phyloP scores from a whole-genome alignment of 768 basidiomycete genomes.

The Amanita exitialis region DNA sequence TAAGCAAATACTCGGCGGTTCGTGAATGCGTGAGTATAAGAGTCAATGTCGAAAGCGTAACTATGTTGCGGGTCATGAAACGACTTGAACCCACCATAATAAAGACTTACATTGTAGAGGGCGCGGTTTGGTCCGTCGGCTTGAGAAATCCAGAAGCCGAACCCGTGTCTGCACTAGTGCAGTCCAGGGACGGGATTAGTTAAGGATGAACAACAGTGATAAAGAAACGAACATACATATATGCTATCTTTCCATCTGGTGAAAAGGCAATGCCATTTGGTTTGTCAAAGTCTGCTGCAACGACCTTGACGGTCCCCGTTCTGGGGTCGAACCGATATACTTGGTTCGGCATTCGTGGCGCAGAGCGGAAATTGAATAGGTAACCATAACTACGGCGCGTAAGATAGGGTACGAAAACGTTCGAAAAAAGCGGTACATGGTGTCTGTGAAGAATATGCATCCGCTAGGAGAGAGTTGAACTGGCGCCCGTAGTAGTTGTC shows the following conservation, averaged over 20 bases:
- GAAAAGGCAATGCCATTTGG: slow-evolving; percentile 71
- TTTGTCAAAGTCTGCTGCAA: slow-evolving; percentile 68
- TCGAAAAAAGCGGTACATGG: slow-evolving; percentile 30
- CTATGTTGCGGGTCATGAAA: not conserved
- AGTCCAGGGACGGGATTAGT: not conserved
- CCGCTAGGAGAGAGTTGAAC: slow-evolving; percentile 74
- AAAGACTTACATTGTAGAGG: slow-evolving; percentile 39
- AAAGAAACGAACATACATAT: slow-evolving; percentile 31
- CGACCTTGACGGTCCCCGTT: slow-evolving; percentile 54
- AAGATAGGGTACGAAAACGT: not conserved
- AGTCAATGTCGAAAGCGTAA: slow-evolving; percentile 63
- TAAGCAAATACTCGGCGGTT: slow-evolving; percentile 64
- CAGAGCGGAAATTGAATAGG: slow-evolving; percentile 54
- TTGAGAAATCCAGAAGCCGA: slow-evolving; percentile 26
- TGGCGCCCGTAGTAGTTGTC: slow-evolving; percentile 76
- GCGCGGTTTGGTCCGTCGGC: slow-evolving; percentile 43
- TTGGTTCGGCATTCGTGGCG: slow-evolving; percentile 59
- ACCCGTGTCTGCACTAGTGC: slow-evolving; percentile 51
- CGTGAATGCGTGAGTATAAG: slow-evolving; percentile 36
- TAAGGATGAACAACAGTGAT: not conserved
- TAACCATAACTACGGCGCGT: slow-evolving; percentile 43
- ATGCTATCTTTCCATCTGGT: slow-evolving; percentile 53
- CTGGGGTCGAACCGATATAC: slow-evolving; percentile 70
- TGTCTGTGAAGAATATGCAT: slow-evolving; percentile 69
- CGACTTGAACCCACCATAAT: too few species aligned